phyloP scores from a whole-genome alignment of 2,329 filamentous ascomycete genomes.

The Sclerotinia glacialis region DNA sequence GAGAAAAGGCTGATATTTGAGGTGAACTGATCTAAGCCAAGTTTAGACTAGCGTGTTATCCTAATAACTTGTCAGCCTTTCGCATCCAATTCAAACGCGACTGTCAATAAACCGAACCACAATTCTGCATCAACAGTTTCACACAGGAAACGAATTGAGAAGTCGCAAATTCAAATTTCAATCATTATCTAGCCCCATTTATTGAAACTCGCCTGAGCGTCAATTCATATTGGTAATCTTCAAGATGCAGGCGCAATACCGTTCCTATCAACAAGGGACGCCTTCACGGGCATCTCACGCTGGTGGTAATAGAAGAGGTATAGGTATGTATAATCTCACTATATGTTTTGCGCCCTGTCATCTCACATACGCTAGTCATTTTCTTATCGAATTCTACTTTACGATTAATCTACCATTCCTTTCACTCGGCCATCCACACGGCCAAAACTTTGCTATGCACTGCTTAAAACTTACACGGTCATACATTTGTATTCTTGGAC shows the following conservation, averaged over 20 bases:
- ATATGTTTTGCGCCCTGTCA: slow-evolving; percentile 23
- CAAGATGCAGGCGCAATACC: slow-evolving; percentile 23
- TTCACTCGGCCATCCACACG: neutral
- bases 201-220: neutral
- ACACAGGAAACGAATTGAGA: neutral
- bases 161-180: neutral
- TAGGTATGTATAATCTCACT: slow-evolving; percentile 37
- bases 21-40: slow-evolving; percentile 3
- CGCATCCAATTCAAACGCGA: neutral
- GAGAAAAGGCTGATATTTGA: neutral
- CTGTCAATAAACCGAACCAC: neutral
- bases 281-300: slow-evolving; percentile 38
- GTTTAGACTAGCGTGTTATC: neutral
- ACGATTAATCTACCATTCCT: neutral
- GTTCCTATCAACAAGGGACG: slow-evolving; percentile 22
- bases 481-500: neutral
- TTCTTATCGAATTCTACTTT: slow-evolving; percentile 35
- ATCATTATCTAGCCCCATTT: neutral
- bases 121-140: neutral
- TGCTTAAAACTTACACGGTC: neutral
- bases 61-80: neutral
- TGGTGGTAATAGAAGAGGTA: slow-evolving; percentile 37
- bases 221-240: neutral
- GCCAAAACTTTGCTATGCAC: neutral
- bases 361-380: slow-evolving; percentile 32